These are phyloP conservation scores for Sutorius australiensis DNA, from an alignment of 768 basidiomycete genomes.

Conservation along the genomic window DNA sequence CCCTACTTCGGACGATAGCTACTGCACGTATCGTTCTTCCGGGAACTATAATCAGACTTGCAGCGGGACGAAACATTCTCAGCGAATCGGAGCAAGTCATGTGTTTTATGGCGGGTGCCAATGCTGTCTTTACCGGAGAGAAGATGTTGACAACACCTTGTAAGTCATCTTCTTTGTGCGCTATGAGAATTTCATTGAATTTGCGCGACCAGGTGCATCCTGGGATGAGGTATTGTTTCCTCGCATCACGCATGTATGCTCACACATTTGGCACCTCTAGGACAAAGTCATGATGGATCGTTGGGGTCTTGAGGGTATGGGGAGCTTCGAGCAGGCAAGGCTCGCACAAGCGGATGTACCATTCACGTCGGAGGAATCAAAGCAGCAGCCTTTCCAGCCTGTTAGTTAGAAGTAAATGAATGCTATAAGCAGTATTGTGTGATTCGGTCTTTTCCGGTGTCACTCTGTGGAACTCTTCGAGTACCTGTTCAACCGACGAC, in stretches of 20 bases:
- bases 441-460: slow-evolving; percentile 25
- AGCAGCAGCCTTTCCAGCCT: not conserved
- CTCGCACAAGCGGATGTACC: slow-evolving; percentile 53
- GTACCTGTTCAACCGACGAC: not conserved
- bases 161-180: slow-evolving; percentile 37
- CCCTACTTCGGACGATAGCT: slow-evolving; percentile 88
- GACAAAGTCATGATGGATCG: slow-evolving; percentile 92
- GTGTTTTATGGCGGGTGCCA: slow-evolving; percentile 98
- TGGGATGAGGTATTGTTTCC: slow-evolving; percentile 76
- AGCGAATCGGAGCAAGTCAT: slow-evolving; percentile 91
- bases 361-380: slow-evolving; percentile 9
- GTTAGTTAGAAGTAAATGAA: not conserved
- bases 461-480: not conserved
- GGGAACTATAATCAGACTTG: slow-evolving; percentile 88
- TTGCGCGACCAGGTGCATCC: slow-evolving; percentile 58
- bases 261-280: slow-evolving; percentile 32
- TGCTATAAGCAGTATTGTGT: not conserved
- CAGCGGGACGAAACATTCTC: slow-evolving; percentile 88
- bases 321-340: slow-evolving; percentile 74
- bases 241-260: not conserved
- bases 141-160: slow-evolving; percentile 97
- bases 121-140: slow-evolving; percentile 98
- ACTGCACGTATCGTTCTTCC: slow-evolving; percentile 93
- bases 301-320: slow-evolving; percentile 92
- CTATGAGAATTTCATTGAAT: slow-evolving; percentile 4